phyloP scores from a whole-genome alignment of 1,139 yeast species.

The Geotrichum carabidarum region DNA sequence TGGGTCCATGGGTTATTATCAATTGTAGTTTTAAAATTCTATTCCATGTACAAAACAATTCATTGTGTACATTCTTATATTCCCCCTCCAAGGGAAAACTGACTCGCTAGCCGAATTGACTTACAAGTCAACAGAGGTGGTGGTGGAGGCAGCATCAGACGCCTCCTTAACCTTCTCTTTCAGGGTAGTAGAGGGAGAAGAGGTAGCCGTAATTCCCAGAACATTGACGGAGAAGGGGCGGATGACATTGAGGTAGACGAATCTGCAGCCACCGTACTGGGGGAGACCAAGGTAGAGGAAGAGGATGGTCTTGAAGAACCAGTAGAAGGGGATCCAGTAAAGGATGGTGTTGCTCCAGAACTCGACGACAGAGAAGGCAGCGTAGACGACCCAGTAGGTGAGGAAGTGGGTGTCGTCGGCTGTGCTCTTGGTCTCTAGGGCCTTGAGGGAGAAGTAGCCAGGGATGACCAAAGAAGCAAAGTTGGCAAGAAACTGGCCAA shows the following conservation, averaged over 20 bases:
- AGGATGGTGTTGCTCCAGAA: conserved; percentile 92
- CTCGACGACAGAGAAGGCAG: conserved; percentile 82
- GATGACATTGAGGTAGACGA: conserved; percentile 59
- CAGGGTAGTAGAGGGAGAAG: conserved; percentile 25
- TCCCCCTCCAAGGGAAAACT: no score
- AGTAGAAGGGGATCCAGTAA: conserved; percentile 94
- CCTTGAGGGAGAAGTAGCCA: conserved; percentile 80
- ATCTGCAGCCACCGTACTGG: conserved; percentile 74
- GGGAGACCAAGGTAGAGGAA: conserved; percentile 88
- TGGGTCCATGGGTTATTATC: background rate
- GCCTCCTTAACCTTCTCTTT: conserved; percentile 36
- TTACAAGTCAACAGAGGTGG: conserved; percentile 34
- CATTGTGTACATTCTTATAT: background rate
- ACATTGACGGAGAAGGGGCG: conserved; percentile 68
- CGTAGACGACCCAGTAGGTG: conserved; percentile 96
- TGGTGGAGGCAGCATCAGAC: conserved; percentile 27
- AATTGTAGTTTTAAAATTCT: no score
- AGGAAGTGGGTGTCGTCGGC: conserved; percentile 80
- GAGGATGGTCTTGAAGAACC: conserved; percentile 84
- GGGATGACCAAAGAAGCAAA: conserved; percentile 88
- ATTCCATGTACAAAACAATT: no score
- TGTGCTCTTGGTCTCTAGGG: conserved; percentile 64
- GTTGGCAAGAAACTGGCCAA: conserved; percentile 90
- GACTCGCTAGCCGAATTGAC: background rate
- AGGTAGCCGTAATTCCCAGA: conserved; percentile 32